Evolutionary conservation across 768 basidiomycete species (phyloP).

Genomic region (Suillus sp.): DNA sequence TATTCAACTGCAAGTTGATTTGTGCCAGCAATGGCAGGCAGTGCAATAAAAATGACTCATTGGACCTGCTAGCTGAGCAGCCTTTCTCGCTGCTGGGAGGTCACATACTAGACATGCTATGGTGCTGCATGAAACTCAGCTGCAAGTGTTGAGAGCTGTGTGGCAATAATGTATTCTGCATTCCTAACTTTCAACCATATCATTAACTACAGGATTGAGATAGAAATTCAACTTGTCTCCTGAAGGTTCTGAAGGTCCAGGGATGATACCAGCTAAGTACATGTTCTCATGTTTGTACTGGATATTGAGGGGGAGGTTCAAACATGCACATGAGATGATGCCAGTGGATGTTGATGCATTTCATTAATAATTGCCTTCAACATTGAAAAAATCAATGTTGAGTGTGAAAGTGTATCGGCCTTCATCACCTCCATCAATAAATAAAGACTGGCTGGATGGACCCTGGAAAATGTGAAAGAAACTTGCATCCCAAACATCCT

Average conservation of each 20-base stretch:
- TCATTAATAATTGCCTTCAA: conserved; percentile 26
- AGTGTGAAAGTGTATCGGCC: conserved; percentile 28
- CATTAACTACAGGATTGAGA: conserved; percentile 32
- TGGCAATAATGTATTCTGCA: not conserved
- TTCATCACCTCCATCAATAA: conserved; percentile 20
- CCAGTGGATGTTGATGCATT: conserved; percentile 30
- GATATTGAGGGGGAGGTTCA: conserved; percentile 38
- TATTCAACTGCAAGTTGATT: conserved; percentile 4
- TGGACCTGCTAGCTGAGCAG: conserved; percentile 24
- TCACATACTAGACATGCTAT: conserved; percentile 30
- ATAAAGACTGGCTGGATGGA: conserved; percentile 18
- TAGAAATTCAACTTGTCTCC: conserved; percentile 34
- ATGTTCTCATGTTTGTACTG: conserved; percentile 41
- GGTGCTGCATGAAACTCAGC: conserved; percentile 13
- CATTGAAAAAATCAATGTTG: conserved; percentile 39
- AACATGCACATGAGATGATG: conserved; percentile 20
- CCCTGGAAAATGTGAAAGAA: conserved; percentile 9
- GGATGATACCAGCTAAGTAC: conserved; percentile 40
- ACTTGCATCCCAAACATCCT: not conserved
- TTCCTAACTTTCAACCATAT: conserved; percentile 18
- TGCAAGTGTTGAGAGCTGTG: conserved; percentile 17
- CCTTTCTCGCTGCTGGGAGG: conserved; percentile 34
- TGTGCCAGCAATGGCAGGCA: too few relatives aligned
- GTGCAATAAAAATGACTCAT: too few relatives aligned
- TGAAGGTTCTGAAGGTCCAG: conserved; percentile 38